Conservation (phyloP, 805 yeast species). For the Monosporozyma yasuniensis region DNA sequence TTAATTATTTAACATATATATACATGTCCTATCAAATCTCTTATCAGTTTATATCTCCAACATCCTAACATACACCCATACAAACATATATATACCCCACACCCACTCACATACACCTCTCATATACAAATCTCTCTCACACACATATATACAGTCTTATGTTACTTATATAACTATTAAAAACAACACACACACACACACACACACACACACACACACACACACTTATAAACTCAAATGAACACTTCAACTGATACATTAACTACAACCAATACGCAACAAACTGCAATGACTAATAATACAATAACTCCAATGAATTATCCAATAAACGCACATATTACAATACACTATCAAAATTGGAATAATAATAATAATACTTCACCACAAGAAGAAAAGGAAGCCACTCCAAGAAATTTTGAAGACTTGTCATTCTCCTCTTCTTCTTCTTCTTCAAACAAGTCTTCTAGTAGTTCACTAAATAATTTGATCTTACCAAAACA, state of each 20-base stretch:
- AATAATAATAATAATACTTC: too few relatives aligned
- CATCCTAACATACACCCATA: too few relatives aligned
- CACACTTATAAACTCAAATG: not conserved
- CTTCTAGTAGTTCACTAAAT: not conserved
- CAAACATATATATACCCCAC: too few relatives aligned
- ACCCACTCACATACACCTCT: too few relatives aligned
- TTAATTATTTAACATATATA: too few relatives aligned
- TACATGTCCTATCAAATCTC: too few relatives aligned
- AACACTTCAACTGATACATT: not conserved
- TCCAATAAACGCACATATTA: conserved; percentile 7
- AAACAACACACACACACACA: not conserved
- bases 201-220: too few relatives aligned
- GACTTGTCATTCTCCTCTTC: not conserved
- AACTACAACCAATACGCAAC: not conserved
- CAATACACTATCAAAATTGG: conserved; percentile 2
- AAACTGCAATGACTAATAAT: too few relatives aligned
- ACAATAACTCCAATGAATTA: not conserved
- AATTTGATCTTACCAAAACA: not conserved
- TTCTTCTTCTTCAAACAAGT: not conserved
- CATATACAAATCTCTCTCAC: too few relatives aligned
- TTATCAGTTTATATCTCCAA: too few relatives aligned
- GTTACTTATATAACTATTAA: not conserved
- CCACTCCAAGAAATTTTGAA: not conserved
- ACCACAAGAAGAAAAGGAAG: not conserved
- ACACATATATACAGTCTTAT: too few relatives aligned